A percentile compares a stretch with the other conserved stretches of the same genome.
phyloP scores from a whole-genome alignment of 176 grass and related monocot genomes.

The Carex parvula region DNA sequence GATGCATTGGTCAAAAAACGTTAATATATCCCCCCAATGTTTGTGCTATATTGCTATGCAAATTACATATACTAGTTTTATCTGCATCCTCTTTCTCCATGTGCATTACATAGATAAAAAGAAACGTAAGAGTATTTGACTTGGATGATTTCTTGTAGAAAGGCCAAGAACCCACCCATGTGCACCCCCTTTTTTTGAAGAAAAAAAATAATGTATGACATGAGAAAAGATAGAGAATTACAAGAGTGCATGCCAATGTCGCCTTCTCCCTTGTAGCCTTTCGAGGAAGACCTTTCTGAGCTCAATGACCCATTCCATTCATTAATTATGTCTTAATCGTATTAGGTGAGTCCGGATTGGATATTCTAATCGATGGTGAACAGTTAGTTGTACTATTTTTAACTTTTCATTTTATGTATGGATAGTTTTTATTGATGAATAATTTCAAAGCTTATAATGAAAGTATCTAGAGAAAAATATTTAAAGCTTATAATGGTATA shows the following conservation, averaged over 20 bases:
- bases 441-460: too few species aligned
- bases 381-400: not conserved
- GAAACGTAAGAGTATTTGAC: not conserved
- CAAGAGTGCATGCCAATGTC: constrained; percentile 1
- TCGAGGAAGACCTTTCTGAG: constrained; percentile 1
- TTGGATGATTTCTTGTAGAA: constrained; percentile 12
- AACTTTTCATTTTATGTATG: not conserved
- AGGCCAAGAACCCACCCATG: constrained; percentile 11
- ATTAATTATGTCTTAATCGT: not conserved
- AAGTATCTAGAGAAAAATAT: too few species aligned
- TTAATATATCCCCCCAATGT: not conserved
- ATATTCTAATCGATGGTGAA: not conserved
- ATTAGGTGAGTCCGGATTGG: not conserved
- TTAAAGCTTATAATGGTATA: too few species aligned
- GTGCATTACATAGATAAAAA: constrained; percentile 10
- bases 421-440: not conserved
- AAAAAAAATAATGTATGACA: not conserved
- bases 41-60: not conserved
- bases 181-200: not conserved
- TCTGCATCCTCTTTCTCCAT: constrained; percentile 3
- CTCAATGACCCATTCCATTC: not conserved
- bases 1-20: constrained; percentile 11
- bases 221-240: not conserved
- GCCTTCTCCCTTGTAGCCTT: not conserved
- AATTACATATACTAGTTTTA: not conserved